Evolutionary conservation across 1,139 yeast species (phyloP).

Genomic region (Saccharomyces hybrid): DNA sequence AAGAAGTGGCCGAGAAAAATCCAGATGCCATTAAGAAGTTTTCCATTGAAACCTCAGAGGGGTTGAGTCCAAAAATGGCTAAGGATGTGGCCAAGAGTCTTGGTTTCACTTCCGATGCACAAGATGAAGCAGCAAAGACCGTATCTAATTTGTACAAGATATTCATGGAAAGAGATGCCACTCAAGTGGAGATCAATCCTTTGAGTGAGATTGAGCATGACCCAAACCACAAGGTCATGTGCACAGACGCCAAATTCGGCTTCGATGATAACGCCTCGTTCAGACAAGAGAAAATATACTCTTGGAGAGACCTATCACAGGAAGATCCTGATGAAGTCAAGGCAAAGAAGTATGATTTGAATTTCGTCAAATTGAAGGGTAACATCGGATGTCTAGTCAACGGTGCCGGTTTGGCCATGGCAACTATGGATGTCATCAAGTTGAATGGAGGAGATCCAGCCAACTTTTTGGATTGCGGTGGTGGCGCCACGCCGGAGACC

Average conservation of each 20-base stretch:
- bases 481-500: slow-evolving; percentile 98
- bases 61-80: slow-evolving; percentile 77
- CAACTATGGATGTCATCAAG: slow-evolving; percentile 98
- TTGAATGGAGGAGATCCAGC: slow-evolving; percentile 99
- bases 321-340: slow-evolving; percentile 97
- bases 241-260: slow-evolving; percentile 98
- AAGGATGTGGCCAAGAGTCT: slow-evolving; percentile 66
- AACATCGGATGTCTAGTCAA: slow-evolving; percentile 97
- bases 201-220: slow-evolving; percentile 70
- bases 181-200: slow-evolving; percentile 98
- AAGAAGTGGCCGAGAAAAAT: slow-evolving; percentile 89
- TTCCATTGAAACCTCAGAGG: slow-evolving; percentile 65
- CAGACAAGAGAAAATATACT: slow-evolving; percentile 91
- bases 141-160: slow-evolving; percentile 82
- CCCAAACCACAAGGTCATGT: slow-evolving; percentile 62
- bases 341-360: slow-evolving; percentile 84
- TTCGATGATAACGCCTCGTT: slow-evolving; percentile 94
- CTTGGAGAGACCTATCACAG: slow-evolving; percentile 95
- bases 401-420: slow-evolving; percentile 99
- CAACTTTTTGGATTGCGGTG: slow-evolving; percentile 98
- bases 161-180: slow-evolving; percentile 86
- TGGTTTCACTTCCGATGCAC: slow-evolving; percentile 75
- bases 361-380: slow-evolving; percentile 96
- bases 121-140: slow-evolving; percentile 81
- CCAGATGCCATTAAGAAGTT: slow-evolving; percentile 91